A percentile compares a stretch with the other conserved stretches of the same genome.
These are phyloP conservation scores for Naganishia onofrii DNA, from an alignment of 768 basidiomycete species.

Conservation along the genomic window DNA sequence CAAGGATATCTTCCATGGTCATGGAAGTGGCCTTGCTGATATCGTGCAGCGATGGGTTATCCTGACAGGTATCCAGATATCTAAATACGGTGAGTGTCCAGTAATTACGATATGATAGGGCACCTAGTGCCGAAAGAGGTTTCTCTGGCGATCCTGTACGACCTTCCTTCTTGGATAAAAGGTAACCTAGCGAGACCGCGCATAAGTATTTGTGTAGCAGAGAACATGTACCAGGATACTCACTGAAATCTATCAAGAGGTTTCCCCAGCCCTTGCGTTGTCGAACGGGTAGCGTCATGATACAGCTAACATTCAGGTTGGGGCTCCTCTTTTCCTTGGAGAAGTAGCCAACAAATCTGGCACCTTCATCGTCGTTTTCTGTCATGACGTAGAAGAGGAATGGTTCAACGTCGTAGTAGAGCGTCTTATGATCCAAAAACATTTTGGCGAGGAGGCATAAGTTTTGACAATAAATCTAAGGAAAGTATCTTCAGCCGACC, in stretches of 20 bases:
- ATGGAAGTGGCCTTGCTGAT: constrained; percentile 83
- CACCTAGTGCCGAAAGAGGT: constrained; percentile 86
- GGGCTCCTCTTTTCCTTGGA: constrained; percentile 97
- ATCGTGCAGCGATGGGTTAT: constrained; percentile 55
- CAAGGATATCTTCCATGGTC: constrained; percentile 81
- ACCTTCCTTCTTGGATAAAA: constrained; percentile 91
- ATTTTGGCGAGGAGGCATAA: constrained; percentile 94
- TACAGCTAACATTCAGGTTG: constrained; percentile 97
- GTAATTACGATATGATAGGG: constrained; percentile 90
- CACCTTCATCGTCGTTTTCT: constrained; percentile 80
- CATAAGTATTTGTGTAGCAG: constrained; percentile 1
- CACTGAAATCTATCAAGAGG: constrained; percentile 95
- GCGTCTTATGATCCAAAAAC: constrained; percentile 98
- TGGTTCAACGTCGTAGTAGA: constrained; percentile 99
- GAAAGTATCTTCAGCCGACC: background rate
- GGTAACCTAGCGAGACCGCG: constrained; percentile 66
- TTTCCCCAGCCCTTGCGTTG: constrained; percentile 97
- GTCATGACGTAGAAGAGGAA: constrained; percentile 99
- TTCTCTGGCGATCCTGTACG: constrained; percentile 90
- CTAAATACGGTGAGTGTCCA: constrained; percentile 87
- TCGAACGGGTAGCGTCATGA: constrained; percentile 94
- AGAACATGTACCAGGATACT: constrained; percentile 49
- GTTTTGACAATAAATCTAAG: constrained; percentile 96
- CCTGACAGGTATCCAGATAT: constrained; percentile 63
- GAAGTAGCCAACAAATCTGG: constrained; percentile 96